phyloP scores from a whole-genome alignment of 2,329 filamentous ascomycete genomes.

The Apiospora koreana region DNA sequence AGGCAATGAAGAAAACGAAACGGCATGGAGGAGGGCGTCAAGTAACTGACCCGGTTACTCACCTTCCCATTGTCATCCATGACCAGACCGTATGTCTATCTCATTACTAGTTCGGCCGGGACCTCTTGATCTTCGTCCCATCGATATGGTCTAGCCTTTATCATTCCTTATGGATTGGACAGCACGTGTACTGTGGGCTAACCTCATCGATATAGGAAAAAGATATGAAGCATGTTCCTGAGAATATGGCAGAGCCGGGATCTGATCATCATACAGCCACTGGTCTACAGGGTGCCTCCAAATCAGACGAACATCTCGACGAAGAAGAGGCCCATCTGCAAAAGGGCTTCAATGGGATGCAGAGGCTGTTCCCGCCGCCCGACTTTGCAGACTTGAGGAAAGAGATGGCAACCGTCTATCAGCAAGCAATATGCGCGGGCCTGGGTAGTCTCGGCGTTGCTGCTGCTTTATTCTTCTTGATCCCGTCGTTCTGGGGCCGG shows the following conservation, averaged over 20 bases:
- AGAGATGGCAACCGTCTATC: conserved; percentile 33
- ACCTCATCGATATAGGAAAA: conserved; percentile 34
- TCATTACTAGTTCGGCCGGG: neutral
- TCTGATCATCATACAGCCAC: conserved; percentile 39
- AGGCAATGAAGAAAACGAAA: conserved; percentile 47
- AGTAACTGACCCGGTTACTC: conserved; percentile 73
- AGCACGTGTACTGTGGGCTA: neutral
- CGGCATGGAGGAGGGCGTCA: conserved; percentile 53
- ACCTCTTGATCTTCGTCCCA: neutral
- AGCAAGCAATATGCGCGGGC: conserved; percentile 37
- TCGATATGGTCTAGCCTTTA: no score
- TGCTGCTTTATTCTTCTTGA: conserved; percentile 24
- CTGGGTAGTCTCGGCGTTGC: conserved; percentile 35
- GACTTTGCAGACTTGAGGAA: conserved; percentile 44
- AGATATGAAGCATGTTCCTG: conserved; percentile 49
- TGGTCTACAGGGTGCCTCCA: conserved; percentile 38
- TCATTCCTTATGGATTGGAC: neutral
- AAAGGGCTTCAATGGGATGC: conserved; percentile 41
- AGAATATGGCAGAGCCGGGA: conserved; percentile 37
- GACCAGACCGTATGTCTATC: conserved; percentile 59
- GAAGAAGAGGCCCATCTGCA: conserved; percentile 38
- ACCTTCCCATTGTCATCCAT: conserved; percentile 67
- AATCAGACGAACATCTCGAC: conserved; percentile 40
- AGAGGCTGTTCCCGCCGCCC: conserved; percentile 48
- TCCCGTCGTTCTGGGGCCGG: conserved; percentile 22